Base-by-base conservation (phyloP, 2,329 filamentous ascomycete species). In the Beauveria sp. region DNA sequence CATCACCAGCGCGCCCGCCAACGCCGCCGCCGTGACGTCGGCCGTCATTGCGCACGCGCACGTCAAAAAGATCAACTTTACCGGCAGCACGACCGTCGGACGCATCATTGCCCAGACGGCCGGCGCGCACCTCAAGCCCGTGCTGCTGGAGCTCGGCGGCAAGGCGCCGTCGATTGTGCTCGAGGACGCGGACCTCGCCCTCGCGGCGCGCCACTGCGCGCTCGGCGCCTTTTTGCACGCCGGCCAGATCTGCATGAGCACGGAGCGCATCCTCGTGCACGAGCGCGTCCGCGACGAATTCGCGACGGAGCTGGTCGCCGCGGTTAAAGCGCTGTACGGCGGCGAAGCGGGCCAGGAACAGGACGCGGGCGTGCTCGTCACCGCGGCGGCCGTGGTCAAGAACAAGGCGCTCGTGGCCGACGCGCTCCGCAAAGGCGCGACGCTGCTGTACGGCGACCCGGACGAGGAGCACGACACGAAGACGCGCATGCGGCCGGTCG, bases 221-320 rank as follows among this genome's bases (percentile, higher is more conserved):
- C 28, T 63, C 3, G 69, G 68, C 3, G 66, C 68, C 0, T 69
- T 65, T 53, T 30, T 64, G 14, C 49, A 68, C 61, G 26, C 60
- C 24, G 87, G 87, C 1, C 87, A 91, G 75, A 84, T 90, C 50
- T 90, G 87, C 76, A 89, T 90, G 86, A 79, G 81, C 9, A 89
- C 86, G 0, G 87, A 89, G 70, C 80, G 84, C 16, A 82, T 88
- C 12, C 62, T 77, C 18, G 71, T 77, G 8, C 70, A 74, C 62
- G 65, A 68, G 56, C 65, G 61, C 24, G 58, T 69, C 22, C 56
- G 62, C 2, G 28, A 49, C 6, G 62, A 52, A 12, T 68, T 69
- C 42, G 51, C 40, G 1, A 7, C 30, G 43, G 16, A 49, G 28
- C 50, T 61, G 2, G 43, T 53, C 28, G 51, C 28, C 9, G 46